Evolutionary conservation across 2,329 filamentous ascomycete genomes (phyloP), one percentile per base, ranked within the genome.

Genomic region (Amauroascus niger): DNA sequence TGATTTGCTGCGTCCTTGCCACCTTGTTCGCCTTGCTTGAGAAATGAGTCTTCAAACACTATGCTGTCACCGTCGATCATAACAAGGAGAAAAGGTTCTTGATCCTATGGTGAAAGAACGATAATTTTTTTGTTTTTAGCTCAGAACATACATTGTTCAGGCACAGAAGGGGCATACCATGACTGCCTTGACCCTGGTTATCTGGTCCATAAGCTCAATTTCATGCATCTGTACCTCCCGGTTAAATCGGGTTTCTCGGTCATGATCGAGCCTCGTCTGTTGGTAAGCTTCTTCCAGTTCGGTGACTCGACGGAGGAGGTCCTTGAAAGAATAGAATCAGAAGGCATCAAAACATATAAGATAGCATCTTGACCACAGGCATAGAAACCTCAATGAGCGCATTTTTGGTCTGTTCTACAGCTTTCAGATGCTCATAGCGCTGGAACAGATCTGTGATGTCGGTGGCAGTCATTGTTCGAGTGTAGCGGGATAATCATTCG

Each of bases 41-140:
- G 55, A 51, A 75, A 72, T 16, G 76, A 68, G 52, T 80, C 74
- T 43, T 70, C 67, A 60, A 81, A 81, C 57, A 80, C 71, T 65
- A 79, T 74, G 43, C 73, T 75, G 58, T 80, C 76, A 39, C 76
- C 78, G 59, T 81, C 78, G 47, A 81, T 69, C 33, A 81, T 67
- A 30, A 79, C 69, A 14, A 78, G 64, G 39, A 80, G 69, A 59
- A 77, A 80, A 3, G 77, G 73, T 64, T 80, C 75, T 51, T 74
- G 73, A 49, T 76, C 72, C 74, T 76, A 59, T 26, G 59, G 44
- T 55, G n/a, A n/a, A 57, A 32, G 16, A 8, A 44, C 6, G 40
- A 6, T 50, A 46, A n/a, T n/a, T n/a, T n/a, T n/a, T n/a, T n/a
- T n/a, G n/a, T n/a, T 50, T 41, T 55, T 55, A 57, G 49, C 33